phyloP scores from a whole-genome alignment of 2,329 filamentous ascomycete genomes.

The Colletotrichum eleusines region DNA sequence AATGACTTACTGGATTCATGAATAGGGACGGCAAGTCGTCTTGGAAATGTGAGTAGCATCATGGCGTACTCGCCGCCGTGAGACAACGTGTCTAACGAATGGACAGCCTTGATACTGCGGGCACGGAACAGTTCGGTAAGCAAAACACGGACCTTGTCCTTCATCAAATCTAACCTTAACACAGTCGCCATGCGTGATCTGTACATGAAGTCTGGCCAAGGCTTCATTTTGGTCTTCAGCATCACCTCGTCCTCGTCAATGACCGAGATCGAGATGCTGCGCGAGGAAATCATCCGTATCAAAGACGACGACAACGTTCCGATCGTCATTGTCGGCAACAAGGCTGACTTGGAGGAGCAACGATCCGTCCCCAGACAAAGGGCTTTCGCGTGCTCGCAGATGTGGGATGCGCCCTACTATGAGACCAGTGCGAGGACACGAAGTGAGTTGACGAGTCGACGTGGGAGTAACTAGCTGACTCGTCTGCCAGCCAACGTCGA shows the following conservation, averaged over 20 bases:
- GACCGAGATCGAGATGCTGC: conserved; percentile 81
- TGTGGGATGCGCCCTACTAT: conserved; percentile 91
- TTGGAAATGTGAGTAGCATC: conserved; percentile 79
- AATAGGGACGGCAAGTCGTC: conserved; percentile 85
- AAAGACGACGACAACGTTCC: conserved; percentile 89
- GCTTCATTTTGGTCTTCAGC: conserved; percentile 91
- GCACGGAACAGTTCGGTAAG: conserved; percentile 93
- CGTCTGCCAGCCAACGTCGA: conserved; percentile 79
- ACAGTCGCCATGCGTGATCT: conserved; percentile 78
- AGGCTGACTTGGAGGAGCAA: conserved; percentile 89
- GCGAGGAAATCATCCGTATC: conserved; percentile 91
- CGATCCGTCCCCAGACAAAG: conserved; percentile 81
- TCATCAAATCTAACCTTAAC: conserved; percentile 12
- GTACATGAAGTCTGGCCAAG: conserved; percentile 94
- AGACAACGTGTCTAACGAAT: conserved; percentile 45
- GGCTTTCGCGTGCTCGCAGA: conserved; percentile 87
- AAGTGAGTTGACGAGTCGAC: conserved; percentile 58
- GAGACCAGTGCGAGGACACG: conserved; percentile 86
- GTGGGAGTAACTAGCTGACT: conserved; percentile 44
- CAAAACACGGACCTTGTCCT: conserved; percentile 44
- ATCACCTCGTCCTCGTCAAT: conserved; percentile 90
- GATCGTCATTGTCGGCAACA: conserved; percentile 93
- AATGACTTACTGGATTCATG: conserved; percentile 49
- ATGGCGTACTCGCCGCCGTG: neutral
- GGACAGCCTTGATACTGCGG: conserved; percentile 83